These are phyloP conservation scores for Xylariaceae sp. DNA, from an alignment of 2,329 filamentous ascomycete genomes.

Conservation along the genomic window DNA sequence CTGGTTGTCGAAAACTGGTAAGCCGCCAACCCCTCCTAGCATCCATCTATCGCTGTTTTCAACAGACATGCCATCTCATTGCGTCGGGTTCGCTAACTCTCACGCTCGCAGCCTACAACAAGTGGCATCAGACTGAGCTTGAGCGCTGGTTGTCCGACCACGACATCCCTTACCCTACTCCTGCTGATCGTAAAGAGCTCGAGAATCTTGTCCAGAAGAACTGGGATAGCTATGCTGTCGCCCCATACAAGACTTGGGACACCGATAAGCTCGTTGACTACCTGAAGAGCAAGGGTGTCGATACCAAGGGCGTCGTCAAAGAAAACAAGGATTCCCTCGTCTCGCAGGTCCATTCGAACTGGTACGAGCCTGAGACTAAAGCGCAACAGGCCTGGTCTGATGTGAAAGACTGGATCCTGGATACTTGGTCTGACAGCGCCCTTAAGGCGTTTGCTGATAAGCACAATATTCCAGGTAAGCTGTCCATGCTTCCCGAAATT, in stretches of 20 bases:
- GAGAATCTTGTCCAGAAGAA: conserved; percentile 82
- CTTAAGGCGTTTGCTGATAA: conserved; percentile 90
- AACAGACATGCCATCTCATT: not conserved
- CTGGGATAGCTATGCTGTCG: conserved; percentile 73
- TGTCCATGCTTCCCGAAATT: conserved; percentile 10
- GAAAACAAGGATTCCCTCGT: conserved; percentile 64
- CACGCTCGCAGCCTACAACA: conserved; percentile 73
- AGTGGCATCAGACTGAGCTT: conserved; percentile 96
- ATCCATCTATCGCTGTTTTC: not conserved
- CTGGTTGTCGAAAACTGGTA: conserved; percentile 86
- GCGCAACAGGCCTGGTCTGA: conserved; percentile 64
- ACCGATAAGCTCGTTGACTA: conserved; percentile 61
- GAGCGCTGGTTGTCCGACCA: conserved; percentile 95
- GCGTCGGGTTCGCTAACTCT: conserved; percentile 21
- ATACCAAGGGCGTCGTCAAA: conserved; percentile 61
- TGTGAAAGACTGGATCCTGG: conserved; percentile 87
- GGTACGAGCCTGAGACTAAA: conserved; percentile 75
- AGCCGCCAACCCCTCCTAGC: conserved; percentile 31
- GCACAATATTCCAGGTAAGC: conserved; percentile 66
- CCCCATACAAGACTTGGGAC: conserved; percentile 75
- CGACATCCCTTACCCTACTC: conserved; percentile 81
- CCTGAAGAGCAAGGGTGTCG: conserved; percentile 63
- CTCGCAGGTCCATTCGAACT: conserved; percentile 63
- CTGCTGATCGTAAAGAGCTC: conserved; percentile 90
- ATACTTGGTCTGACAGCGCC: conserved; percentile 91